Conservation (phyloP, 768 basidiomycete species). For the Exidia glandulosa region DNA sequence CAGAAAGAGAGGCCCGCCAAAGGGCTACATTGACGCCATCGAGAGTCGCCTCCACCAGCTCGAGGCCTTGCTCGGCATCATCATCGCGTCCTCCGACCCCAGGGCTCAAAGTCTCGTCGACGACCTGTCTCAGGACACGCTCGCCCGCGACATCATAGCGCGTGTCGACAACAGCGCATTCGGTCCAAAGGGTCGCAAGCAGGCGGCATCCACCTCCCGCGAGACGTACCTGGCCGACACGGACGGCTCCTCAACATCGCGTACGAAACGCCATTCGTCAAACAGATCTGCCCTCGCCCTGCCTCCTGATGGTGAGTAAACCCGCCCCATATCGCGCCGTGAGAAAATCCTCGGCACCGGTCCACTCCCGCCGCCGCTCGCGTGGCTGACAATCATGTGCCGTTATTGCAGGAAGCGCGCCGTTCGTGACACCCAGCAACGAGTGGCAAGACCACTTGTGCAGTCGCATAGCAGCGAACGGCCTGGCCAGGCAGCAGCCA, state of each 20-base stretch:
- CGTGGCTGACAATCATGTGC: no score
- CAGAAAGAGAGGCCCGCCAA: slow-evolving; percentile 78
- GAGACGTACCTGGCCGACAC: neutral
- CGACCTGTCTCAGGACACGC: slow-evolving; percentile 51
- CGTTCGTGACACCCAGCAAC: slow-evolving; percentile 27
- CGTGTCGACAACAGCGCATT: slow-evolving; percentile 77
- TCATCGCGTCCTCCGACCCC: slow-evolving; percentile 45
- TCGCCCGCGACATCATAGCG: slow-evolving; percentile 69
- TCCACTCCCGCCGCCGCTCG: no score
- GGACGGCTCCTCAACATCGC: neutral
- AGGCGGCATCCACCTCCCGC: neutral
- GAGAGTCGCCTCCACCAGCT: slow-evolving; percentile 86
- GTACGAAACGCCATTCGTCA: neutral
- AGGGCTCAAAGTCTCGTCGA: slow-evolving; percentile 33
- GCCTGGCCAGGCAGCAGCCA: neutral
- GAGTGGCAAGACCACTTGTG: slow-evolving; percentile 7
- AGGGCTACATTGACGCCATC: slow-evolving; percentile 91
- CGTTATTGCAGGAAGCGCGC: neutral
- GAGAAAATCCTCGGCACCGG: no score
- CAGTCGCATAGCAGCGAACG: neutral
- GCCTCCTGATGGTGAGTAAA: neutral
- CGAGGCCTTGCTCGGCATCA: slow-evolving; percentile 76
- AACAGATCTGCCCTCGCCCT: neutral
- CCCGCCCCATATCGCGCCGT: no score
- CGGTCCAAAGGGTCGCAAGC: slow-evolving; percentile 52